Base-by-base conservation (phyloP, 176 grass and related monocot species). In the Oryza nivara region DNA sequence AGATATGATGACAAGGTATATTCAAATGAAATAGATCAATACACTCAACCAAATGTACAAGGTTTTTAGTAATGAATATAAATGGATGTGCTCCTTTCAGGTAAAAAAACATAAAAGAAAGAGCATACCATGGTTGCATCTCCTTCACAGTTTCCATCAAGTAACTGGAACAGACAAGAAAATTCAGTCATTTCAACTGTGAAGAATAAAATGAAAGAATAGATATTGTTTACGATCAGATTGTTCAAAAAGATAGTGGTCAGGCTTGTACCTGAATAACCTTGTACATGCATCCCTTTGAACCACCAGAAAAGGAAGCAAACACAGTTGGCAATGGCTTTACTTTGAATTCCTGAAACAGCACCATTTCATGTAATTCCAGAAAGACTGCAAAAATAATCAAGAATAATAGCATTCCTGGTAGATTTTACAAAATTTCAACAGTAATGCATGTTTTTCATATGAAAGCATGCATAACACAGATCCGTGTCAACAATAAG, bases 211-310 rank as follows among this genome's bases (percentile, higher is more conserved):
- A 72, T 22, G 12, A 67, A 77, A 20, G 81, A 65, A 79, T 83
- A 47, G 38, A 80, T 73, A 52, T 74, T 41, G 46, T 34, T 54
- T 47, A 87, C 11, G 20, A 63, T 86, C 7, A 76, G 68, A 74
- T 17, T 0, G 15, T 17, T 28, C 28, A 69, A 47, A 45, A 77
- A 86, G 44, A 23, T 80, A 66, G 41, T 79, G 19, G 52, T 68
- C 80, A 92, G 0, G 19, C 25, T 83, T 40, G 20, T 23, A 99
- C 96, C 91, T 94, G 93, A 92, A 99, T 84, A 94, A 92, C 80
- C 86, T 94, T 99, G 78, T 92, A 92, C 89, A 99, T 83, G 79
- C 93, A 93, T 83, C 89, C 89, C 66, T 93, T 92, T 82, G 91
- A 94, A 65, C 96, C 93, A 61, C 92, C 88, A 73, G 96, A 99